Percentiles rank a stretch among this genome's conserved stretches.
Conservation (phyloP, 257 asterid species). For the Nicotiana knightiana region DNA sequence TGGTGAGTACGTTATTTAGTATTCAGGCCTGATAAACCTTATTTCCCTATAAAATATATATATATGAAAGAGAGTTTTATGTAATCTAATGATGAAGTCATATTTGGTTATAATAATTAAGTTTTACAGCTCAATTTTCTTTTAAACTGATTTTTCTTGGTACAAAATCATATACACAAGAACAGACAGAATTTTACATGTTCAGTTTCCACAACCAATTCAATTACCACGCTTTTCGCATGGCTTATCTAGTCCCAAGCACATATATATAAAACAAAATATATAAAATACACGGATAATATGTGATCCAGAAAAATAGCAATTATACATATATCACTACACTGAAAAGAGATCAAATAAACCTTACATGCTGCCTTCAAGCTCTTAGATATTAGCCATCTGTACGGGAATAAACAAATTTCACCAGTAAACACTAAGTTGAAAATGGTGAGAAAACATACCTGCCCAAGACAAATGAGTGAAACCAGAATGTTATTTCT, state of each 20-base stretch:
- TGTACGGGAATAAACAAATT: not conserved
- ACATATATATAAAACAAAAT: not conserved
- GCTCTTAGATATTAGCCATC: not conserved
- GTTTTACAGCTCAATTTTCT: not conserved
- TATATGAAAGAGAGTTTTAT: no score
- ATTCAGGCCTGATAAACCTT: not conserved
- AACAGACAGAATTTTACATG: not conserved
- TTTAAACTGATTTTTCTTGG: no score
- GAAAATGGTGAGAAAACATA: slow-evolving; percentile 17
- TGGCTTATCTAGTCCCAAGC: not conserved
- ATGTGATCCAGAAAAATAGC: not conserved
- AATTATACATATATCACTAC: not conserved
- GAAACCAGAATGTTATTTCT: slow-evolving; percentile 75
- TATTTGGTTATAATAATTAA: no score
- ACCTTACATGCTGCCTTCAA: not conserved
- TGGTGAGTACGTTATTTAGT: not conserved
- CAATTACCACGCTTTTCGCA: not conserved
- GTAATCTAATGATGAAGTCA: not conserved
- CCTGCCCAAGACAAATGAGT: slow-evolving; percentile 90
- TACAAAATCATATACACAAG: not conserved
- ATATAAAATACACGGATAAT: no score
- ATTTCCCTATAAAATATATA: not conserved
- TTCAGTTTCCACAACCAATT: not conserved
- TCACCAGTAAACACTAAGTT: not conserved
- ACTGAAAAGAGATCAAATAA: not conserved